Evolutionary conservation across 257 asterid species (phyloP).

Genomic region (Solanum ahanhuiri): DNA sequence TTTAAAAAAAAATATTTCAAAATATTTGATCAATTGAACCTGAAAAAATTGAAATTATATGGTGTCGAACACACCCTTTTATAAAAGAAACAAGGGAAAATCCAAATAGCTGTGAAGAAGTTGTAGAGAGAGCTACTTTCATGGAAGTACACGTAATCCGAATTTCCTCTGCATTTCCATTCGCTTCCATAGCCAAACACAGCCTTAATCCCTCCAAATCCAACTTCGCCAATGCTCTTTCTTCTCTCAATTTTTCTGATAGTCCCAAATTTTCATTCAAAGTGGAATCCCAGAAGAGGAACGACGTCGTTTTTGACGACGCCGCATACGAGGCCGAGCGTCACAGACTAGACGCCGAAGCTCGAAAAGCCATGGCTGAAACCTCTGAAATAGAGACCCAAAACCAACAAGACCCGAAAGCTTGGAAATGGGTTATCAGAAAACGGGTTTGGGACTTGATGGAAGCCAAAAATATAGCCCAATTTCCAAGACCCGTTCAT

Average conservation of each 20-base stretch:
- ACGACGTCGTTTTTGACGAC: conserved; percentile 33
- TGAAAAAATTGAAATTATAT: too few species aligned
- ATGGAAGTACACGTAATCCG: conserved; percentile 38
- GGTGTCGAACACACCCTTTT: not conserved
- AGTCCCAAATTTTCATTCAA: conserved; percentile 4
- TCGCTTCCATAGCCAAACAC: conserved; percentile 11
- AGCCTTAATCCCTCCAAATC: conserved; percentile 9
- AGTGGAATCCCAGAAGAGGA: conserved; percentile 3
- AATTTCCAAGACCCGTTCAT: conserved; percentile 91
- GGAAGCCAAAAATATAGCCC: conserved; percentile 81
- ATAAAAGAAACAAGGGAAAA: not conserved
- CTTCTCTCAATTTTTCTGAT: not conserved
- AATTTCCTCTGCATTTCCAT: conserved; percentile 22
- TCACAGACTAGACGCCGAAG: conserved; percentile 63
- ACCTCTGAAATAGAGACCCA: conserved; percentile 28
- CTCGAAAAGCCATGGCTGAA: conserved; percentile 61
- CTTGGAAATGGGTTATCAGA: conserved; percentile 83
- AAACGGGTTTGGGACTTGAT: conserved; percentile 80
- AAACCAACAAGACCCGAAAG: conserved; percentile 54
- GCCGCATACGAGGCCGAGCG: conserved; percentile 84
- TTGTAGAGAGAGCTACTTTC: not conserved
- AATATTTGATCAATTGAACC: too few species aligned
- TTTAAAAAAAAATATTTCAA: too few species aligned
- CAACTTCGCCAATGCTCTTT: conserved; percentile 3
- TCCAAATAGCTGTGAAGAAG: not conserved